These are phyloP conservation scores for Amoebophrya sp. DNA, from an alignment of 169 alveolate species.

Conservation along the genomic window DNA sequence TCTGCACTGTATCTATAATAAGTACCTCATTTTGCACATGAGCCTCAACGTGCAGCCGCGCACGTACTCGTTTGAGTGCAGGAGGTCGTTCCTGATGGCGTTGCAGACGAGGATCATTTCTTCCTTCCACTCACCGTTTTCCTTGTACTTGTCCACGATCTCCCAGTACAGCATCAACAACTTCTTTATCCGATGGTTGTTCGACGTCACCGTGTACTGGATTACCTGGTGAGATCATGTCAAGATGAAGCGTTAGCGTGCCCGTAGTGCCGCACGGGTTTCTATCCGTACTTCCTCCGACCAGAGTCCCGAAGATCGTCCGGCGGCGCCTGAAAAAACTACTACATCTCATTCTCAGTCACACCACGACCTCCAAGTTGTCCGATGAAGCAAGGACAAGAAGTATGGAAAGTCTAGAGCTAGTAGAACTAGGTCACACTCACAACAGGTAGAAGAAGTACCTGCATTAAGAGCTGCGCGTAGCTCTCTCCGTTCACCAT, in stretches of 20 bases:
- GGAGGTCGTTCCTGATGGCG: conserved; percentile 74
- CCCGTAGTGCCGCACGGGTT: too few species aligned
- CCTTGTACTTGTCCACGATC: conserved; percentile 71
- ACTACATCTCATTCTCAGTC: too few species aligned
- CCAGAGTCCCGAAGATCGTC: too few species aligned
- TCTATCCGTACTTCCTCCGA: too few species aligned
- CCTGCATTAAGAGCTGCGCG: not conserved
- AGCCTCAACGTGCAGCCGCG: conserved; percentile 80
- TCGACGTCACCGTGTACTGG: conserved; percentile 22
- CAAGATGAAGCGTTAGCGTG: too few species aligned
- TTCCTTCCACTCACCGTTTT: conserved; percentile 78
- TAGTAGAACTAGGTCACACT: too few species aligned
- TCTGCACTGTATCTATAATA: too few species aligned
- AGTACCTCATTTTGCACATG: conserved; percentile 50
- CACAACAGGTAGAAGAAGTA: too few species aligned
- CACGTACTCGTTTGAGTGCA: conserved; percentile 78
- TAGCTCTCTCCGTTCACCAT: not conserved
- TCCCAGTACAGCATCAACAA: conserved; percentile 73
- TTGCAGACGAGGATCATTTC: conserved; percentile 85
- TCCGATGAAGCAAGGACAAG: too few species aligned
- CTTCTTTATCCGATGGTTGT: conserved; percentile 61
- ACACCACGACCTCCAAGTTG: too few species aligned
- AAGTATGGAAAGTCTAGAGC: too few species aligned
- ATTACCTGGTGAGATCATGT: conserved; percentile 12
- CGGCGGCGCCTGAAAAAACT: too few species aligned